Percentiles rank a stretch among this genome's conserved stretches.
These are phyloP conservation scores for Fagopyrum esculentum DNA, from an alignment of 148 eudicot genomes.

Conservation along the genomic window DNA sequence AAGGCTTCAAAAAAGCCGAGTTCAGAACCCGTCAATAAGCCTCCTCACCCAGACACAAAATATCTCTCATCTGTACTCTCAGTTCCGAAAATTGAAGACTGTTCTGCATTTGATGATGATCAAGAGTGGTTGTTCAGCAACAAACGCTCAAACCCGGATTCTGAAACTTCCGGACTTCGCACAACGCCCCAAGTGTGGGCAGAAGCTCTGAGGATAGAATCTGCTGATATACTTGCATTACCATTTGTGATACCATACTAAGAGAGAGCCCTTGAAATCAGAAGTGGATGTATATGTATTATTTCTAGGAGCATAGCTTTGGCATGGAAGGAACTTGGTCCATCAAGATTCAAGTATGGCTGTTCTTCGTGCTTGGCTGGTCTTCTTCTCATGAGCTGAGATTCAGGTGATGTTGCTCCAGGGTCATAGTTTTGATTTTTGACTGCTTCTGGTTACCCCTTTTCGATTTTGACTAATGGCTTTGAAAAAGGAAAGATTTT, in stretches of 20 bases:
- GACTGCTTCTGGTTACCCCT: too few species aligned
- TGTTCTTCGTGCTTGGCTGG: too few species aligned
- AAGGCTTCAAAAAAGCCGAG: constrained; percentile 35
- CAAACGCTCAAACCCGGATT: constrained; percentile 23
- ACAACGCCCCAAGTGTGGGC: constrained; percentile 54
- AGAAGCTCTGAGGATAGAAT: constrained; percentile 60
- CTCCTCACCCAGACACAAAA: constrained; percentile 70
- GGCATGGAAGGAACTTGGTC: too few species aligned
- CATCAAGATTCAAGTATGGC: too few species aligned
- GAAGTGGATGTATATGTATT: background rate
- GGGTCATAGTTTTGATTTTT: too few species aligned
- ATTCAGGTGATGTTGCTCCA: too few species aligned
- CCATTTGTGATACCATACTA: constrained; percentile 67
- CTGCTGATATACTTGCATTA: constrained; percentile 64
- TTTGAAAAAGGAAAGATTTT: too few species aligned
- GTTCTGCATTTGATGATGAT: constrained; percentile 45
- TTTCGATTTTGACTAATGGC: too few species aligned
- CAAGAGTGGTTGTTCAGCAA: constrained; percentile 59
- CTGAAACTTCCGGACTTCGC: constrained; percentile 20
- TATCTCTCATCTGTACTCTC: constrained; percentile 56
- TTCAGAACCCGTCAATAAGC: constrained; percentile 31
- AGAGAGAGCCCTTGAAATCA: constrained; percentile 27
- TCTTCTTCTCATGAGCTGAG: too few species aligned
- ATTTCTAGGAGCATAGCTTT: constrained; percentile 1
- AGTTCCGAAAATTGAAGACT: constrained; percentile 60